A percentile compares a stretch with the other conserved stretches of the same genome.
Conservation (phyloP, 2,329 filamentous ascomycete species). For the Penicillium fuscoglaucum region DNA sequence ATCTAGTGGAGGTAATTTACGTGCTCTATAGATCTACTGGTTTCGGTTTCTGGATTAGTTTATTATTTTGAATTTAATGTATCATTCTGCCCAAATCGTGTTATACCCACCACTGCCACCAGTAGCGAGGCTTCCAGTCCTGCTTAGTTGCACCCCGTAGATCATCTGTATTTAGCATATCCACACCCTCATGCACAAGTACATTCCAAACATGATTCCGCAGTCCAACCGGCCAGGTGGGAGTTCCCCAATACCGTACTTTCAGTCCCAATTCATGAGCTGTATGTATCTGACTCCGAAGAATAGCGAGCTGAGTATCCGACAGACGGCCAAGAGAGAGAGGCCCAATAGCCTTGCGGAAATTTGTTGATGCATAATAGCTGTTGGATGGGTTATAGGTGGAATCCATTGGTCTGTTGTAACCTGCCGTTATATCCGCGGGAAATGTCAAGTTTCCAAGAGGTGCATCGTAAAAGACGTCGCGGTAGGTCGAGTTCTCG, state of each 20-base stretch:
- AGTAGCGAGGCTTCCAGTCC: conserved; percentile 38
- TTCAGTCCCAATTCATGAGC: conserved; percentile 56
- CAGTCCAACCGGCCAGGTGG: conserved; percentile 56
- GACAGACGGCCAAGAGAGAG: conserved; percentile 52
- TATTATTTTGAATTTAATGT: not conserved
- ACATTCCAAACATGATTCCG: conserved; percentile 60
- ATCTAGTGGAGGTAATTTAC: not conserved
- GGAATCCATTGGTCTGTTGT: not conserved
- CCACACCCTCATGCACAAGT: conserved; percentile 58
- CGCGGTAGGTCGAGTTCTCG: conserved; percentile 44
- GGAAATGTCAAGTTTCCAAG: conserved; percentile 31
- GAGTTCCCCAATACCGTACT: conserved; percentile 62
- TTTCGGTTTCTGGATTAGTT: not conserved
- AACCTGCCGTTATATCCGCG: not conserved
- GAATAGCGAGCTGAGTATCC: conserved; percentile 43
- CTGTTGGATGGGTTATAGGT: conserved; percentile 59
- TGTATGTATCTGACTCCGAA: conserved; percentile 49
- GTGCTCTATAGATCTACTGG: not conserved
- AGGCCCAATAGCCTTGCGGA: conserved; percentile 55
- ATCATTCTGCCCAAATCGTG: not conserved
- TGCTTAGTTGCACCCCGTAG: conserved; percentile 48
- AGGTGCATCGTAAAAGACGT: conserved; percentile 54
- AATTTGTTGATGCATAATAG: conserved; percentile 65
- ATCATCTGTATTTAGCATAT: conserved; percentile 64
- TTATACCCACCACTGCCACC: conserved; percentile 17